Base-by-base conservation (phyloP, 768 basidiomycete species). In the Candolleomyces eurysporus region DNA sequence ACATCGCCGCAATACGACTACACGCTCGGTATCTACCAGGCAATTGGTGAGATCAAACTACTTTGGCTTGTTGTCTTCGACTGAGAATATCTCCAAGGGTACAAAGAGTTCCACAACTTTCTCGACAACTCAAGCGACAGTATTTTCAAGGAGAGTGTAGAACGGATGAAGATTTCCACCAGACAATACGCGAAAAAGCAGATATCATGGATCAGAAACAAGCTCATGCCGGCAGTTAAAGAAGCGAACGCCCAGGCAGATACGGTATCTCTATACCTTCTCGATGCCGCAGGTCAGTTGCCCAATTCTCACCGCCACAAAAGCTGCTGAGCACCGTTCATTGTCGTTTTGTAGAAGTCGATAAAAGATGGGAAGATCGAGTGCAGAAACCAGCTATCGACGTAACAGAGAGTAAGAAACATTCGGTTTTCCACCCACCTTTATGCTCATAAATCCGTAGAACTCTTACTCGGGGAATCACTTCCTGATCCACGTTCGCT, bases 171-270 rank as follows among this genome's bases (percentile, higher is more conserved):
- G 71, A 73, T 82, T 0, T 88, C 90, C 0, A 99, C 96, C 8
- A 79, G 90, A 21, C 90, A 94, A 73, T 99, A 98, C 70, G 93
- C 97, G 0, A 93, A 91, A 69, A 80, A 89, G 43, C 97, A 99
- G 71, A 80, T 96, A 46, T 86, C 89, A 40, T 99, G 97, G 97
- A 88, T 98, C 51, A 82, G 85, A 43, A 93, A 93, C 70, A 96
- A 97, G 73, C 74, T 98, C 14, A 72, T 97, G 40, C 96, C 95
- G 3, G 87, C 84, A 3, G 75, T 89, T 14, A 69, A 80, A 39
- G 76, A 79, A 11, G 80, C 84, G 9, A 84, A 85, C 59, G 64
- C 67, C 10, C 65, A 75, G 19, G 74, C 71, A 9, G 61, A 61
- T 53, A 62, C 48, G 39, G 73, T 79, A 67, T 62, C 79, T 69